Base-by-base conservation (phyloP, 1,284 basidiomycete genomes). In the Peniophora sp. region DNA sequence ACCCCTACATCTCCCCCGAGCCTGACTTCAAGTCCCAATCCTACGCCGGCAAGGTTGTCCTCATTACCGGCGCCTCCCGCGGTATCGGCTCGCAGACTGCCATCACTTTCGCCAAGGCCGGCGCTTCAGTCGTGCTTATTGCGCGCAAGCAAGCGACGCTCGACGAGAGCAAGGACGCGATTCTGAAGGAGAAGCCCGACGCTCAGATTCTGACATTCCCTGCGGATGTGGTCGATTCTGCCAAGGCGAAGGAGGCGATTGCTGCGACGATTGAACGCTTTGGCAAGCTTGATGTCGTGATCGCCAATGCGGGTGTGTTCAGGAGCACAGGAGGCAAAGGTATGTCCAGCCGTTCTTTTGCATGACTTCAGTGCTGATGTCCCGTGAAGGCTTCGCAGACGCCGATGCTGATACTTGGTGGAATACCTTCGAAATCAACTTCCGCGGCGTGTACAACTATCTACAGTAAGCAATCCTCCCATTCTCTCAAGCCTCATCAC, bases 221-320 rank as follows among this genome's bases (percentile, higher is more conserved):
- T 9, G 43, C 22, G 27, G 42, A 51, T 27, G 46, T 56, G 2
- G 34, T 24, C 14, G 27, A 47, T 18, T 35, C 34, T 14, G 37
- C 39, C 2, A 39, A 49, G 20, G 53, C 47, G 2, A 22, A 49
- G 27, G 34, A 36, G 11, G 53, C 36, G 12, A 50, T 56, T 22
- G 47, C 41, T 6, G 55, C 39, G 17, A 47, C 55, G 1, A 50
- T 56, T 10, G 36, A 41, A 24, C 24, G 17, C 17, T 54, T 54
- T 27, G 55, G 55, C 2, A 51, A 32, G 15, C 43, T 56, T 20
- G 55, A 56, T 44, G 34, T 56, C 17, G 54, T 52, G 14, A 39
- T 56, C 22, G 47, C 50, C 15, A 54, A 54, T 49, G 54, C 52
- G 36, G 52, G 47, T 11, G 23, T 22, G 27, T 32, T 6, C 10